Percentiles rank a stretch among this genome's conserved stretches.
phyloP scores from a whole-genome alignment of 129 eudicot species.

The Chrysanthemum lavandulifolium region DNA sequence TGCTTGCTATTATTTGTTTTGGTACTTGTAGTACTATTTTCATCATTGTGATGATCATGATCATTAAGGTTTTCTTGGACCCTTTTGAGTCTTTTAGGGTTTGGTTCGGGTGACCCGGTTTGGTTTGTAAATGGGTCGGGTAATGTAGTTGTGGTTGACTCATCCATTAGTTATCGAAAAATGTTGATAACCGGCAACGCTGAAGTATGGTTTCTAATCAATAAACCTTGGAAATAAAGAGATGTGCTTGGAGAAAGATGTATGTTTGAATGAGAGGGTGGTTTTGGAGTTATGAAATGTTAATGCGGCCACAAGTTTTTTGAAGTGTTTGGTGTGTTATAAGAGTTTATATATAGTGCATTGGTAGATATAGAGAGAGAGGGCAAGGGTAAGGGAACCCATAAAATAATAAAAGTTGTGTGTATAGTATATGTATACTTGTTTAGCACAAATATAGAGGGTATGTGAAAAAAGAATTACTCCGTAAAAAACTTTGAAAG shows the following conservation, averaged over 20 bases:
- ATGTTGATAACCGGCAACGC: no score
- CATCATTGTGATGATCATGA: neutral
- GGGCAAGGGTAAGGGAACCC: conserved; percentile 9
- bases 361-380: conserved; percentile 14
- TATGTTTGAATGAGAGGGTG: conserved; percentile 8
- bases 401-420: conserved; percentile 20
- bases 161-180: neutral
- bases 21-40: neutral
- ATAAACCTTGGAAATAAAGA: no score
- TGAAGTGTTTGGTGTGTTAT: conserved; percentile 31
- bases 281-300: conserved; percentile 6
- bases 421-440: neutral
- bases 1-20: conserved; percentile 40
- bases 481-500: conserved; percentile 1
- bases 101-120: conserved; percentile 16
- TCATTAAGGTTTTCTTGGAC: conserved; percentile 25
- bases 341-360: conserved; percentile 18
- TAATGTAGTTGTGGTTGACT: conserved; percentile 24
- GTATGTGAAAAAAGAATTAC: conserved; percentile 9
- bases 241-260: neutral
- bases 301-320: conserved; percentile 25
- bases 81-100: conserved; percentile 34
- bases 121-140: conserved; percentile 20
- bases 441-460: conserved; percentile 28
- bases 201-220: no score